Evolutionary conservation across 129 eudicot species (phyloP).

Genomic region (Silybum marianum): DNA sequence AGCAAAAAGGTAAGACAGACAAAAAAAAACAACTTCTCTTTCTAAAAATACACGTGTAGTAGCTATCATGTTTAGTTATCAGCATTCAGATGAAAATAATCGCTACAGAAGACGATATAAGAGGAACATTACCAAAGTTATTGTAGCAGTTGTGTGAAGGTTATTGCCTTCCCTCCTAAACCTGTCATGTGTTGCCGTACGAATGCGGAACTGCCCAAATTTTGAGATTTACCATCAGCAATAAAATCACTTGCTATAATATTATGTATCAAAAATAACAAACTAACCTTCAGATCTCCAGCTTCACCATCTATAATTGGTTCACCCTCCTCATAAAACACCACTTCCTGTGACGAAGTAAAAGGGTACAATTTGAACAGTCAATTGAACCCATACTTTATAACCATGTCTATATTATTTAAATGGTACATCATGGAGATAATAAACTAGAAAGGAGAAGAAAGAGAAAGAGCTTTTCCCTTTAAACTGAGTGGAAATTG

Average conservation of each 20-base stretch:
- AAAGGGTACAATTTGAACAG: neutral
- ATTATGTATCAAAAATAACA: constrained; percentile 11
- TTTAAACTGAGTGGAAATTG: neutral
- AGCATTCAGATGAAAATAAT: neutral
- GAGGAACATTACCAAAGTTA: constrained; percentile 66
- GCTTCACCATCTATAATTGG: constrained; percentile 93
- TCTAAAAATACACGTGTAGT: too few relatives aligned
- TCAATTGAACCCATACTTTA: neutral
- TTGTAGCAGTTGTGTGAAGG: constrained; percentile 75
- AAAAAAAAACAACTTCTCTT: too few relatives aligned
- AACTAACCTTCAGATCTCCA: constrained; percentile 88
- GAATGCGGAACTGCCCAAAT: constrained; percentile 75
- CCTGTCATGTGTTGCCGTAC: constrained; percentile 85
- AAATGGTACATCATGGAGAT: neutral
- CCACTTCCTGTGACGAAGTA: constrained; percentile 63
- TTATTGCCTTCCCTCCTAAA: constrained; percentile 90
- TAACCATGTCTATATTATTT: neutral
- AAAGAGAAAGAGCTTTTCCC: neutral
- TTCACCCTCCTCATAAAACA: constrained; percentile 91
- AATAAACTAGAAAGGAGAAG: neutral
- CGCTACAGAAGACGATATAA: neutral
- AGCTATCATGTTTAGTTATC: neutral
- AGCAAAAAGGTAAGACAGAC: too few relatives aligned
- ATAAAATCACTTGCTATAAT: neutral
- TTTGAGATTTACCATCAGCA: constrained; percentile 11